phyloP scores from a whole-genome alignment of 108 stramenopile genomes.

The Cyclotella cryptica region DNA sequence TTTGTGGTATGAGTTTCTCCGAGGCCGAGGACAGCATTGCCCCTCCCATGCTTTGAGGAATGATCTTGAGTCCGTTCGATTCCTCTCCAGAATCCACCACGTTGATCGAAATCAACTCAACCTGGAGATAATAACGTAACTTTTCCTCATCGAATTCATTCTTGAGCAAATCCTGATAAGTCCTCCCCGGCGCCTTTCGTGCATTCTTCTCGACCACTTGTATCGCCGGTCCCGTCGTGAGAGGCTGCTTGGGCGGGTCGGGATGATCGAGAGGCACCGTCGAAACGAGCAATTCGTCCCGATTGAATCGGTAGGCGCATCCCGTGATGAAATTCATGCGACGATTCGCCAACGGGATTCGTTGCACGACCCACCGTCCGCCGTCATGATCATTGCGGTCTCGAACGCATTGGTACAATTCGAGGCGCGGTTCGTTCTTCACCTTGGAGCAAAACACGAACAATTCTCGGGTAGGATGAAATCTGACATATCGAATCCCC shows the following conservation, averaged over 20 bases:
- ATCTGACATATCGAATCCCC: slow-evolving; percentile 41
- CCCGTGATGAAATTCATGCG: slow-evolving; percentile 42
- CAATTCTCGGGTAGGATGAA: slow-evolving; percentile 22
- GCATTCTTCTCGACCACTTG: slow-evolving; percentile 37
- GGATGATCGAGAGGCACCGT: slow-evolving; percentile 23
- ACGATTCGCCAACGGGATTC: background rate
- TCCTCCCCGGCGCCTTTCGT: slow-evolving; percentile 47
- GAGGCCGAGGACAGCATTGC: background rate
- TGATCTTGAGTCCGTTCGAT: background rate
- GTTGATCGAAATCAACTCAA: slow-evolving; percentile 32
- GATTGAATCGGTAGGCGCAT: slow-evolving; percentile 36
- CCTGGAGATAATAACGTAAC: slow-evolving; percentile 28
- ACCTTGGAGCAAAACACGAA: slow-evolving; percentile 52
- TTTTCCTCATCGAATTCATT: slow-evolving; percentile 46
- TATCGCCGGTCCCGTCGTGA: slow-evolving; percentile 42
- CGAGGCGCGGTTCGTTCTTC: slow-evolving; percentile 28
- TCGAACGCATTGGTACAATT: slow-evolving; percentile 43
- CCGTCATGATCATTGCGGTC: background rate
- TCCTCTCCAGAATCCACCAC: background rate
- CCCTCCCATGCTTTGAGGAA: slow-evolving; percentile 13
- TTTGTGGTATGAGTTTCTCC: slow-evolving; percentile 17
- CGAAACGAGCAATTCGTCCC: slow-evolving; percentile 26
- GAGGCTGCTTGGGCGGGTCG: slow-evolving; percentile 22
- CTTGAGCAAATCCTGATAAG: slow-evolving; percentile 53
- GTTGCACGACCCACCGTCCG: background rate